Base-by-base conservation (phyloP, 1,284 basidiomycete genomes). In the Trametes hirsuta region DNA sequence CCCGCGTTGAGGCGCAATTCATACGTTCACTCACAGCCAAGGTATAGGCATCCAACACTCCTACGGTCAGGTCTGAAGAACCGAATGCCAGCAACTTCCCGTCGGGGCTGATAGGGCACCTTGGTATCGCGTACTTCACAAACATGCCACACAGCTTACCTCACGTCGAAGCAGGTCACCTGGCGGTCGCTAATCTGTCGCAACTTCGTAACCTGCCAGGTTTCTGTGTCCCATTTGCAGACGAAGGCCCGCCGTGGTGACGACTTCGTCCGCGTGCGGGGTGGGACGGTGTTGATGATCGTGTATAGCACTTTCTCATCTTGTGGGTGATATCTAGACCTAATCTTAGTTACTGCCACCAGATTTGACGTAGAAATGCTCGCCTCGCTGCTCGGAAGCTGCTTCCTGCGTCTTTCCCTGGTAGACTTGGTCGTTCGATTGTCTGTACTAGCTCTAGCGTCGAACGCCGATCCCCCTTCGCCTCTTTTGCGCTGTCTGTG, bases 11-110 rank as follows among this genome's bases (percentile, higher is more conserved):
- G n/a, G 18, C 1, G 2, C 11, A n/a, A 6, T 49, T n/a, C 15
- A 47, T 21, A 35, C 1, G 6, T 14, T 53, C 41, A 78, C 90
- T 72, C 73, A 97, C 95, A 48, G 85, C 82, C 37, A 98, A 76
- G 1, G 88, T 94, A 56, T 79, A 80, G 3, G 94, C 83, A 72
- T 98, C 95, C 42, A 98, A 74, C 53, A 98, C 81, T 12, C 94
- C 91, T 58, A 98, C 85, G 40, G 87, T 89, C 49, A 93, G 81
- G 74, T 98, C 95, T 10, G 95, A 96, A 6, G 88, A 89, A 4
- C 95, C 96, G 69, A 89, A 95, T 0, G 92, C 94, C 6, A 99
- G 75, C 44, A 93, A 79, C 58, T 82, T 86, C 0, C 97, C 97
- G 70, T 95, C 86, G 41, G 85, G 76, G 69, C 94, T 96, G 61